phyloP scores from a whole-genome alignment of 1,139 yeast genomes.

The Suhomyces bribrorum region DNA sequence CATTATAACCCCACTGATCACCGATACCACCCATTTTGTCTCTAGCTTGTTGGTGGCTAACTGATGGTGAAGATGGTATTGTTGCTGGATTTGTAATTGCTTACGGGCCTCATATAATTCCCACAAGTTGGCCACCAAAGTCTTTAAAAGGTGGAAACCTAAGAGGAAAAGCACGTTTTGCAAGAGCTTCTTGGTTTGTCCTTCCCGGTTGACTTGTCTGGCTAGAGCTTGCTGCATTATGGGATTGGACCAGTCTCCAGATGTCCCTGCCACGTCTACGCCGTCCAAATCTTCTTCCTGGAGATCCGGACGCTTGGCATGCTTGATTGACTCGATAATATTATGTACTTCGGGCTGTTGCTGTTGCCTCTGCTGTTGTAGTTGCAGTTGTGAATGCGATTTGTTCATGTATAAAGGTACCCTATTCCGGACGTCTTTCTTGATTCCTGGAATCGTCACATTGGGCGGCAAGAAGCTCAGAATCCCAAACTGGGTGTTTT shows the following conservation, averaged over 20 bases:
- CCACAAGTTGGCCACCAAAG: constrained; percentile 15
- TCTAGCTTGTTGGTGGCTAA: constrained; percentile 1
- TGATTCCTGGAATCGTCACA: constrained; percentile 5
- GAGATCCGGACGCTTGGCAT: constrained; percentile 9
- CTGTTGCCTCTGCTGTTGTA: no score
- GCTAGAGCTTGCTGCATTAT: constrained; percentile 37
- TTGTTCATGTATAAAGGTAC: constrained; percentile 13
- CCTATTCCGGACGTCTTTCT: constrained; percentile 4
- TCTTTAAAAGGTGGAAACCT: constrained; percentile 19
- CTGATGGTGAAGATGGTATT: constrained; percentile 11
- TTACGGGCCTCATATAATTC: constrained; percentile 14
- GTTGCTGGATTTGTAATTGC: constrained; percentile 10
- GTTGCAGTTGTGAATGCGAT: no score
- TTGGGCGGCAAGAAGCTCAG: constrained; percentile 34
- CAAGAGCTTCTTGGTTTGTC: constrained; percentile 25
- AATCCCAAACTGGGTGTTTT: constrained; percentile 32
- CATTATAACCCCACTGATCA: constrained; percentile 6
- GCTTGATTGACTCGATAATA: constrained; percentile 6
- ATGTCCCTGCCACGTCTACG: constrained; percentile 20
- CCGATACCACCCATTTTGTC: background rate
- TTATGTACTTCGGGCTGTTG: constrained; percentile 1
- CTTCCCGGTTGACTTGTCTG: constrained; percentile 38
- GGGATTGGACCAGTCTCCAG: constrained; percentile 47
- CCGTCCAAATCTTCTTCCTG: constrained; percentile 15
- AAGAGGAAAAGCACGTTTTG: constrained; percentile 21